Conservation (phyloP, 2,329 filamentous ascomycete species). For the Penicillium fuscoglaucum region DNA sequence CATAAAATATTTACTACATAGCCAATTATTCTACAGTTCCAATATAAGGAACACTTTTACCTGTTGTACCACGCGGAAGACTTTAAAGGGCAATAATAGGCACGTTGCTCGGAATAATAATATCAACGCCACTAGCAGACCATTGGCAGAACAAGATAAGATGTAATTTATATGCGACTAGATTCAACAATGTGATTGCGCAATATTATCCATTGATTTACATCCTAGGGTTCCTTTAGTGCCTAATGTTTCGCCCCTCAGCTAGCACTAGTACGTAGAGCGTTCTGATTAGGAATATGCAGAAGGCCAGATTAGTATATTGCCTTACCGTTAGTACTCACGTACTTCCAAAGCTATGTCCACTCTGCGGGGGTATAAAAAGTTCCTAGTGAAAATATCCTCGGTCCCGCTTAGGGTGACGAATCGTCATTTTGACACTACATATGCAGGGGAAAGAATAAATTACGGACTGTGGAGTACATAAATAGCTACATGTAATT, state of each 20-base stretch:
- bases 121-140: background rate
- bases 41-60: background rate
- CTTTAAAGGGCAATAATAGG: background rate
- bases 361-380: background rate
- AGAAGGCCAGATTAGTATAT: background rate
- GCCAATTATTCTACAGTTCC: background rate
- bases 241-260: background rate
- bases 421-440: background rate
- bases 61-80: background rate
- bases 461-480: background rate
- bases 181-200: background rate
- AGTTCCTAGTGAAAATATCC: background rate
- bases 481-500: too few relatives aligned
- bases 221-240: background rate
- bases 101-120: background rate
- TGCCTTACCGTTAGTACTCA: background rate
- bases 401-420: background rate
- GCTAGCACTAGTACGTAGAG: background rate
- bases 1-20: background rate
- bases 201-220: background rate
- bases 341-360: background rate
- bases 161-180: background rate
- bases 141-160: background rate
- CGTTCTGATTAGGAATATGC: background rate
- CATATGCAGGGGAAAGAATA: background rate